Base-by-base conservation (phyloP, 169 alveolate genomes). In the Amoebophrya sp. region DNA sequence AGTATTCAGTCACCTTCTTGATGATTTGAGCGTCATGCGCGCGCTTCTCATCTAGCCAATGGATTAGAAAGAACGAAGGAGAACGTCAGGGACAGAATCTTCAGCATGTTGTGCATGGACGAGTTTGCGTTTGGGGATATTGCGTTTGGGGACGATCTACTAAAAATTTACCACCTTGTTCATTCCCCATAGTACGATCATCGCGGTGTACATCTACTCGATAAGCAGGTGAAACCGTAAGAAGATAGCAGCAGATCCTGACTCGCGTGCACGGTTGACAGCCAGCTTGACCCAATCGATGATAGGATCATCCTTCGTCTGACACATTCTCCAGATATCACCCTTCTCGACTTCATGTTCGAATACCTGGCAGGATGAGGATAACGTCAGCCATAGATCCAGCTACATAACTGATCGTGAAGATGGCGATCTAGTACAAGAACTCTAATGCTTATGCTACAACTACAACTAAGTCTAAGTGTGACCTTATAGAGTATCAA, bases 231-330 rank as follows among this genome's bases (percentile, higher is more conserved):
- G n/a, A n/a, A n/a, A n/a, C n/a, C n/a, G n/a, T n/a, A n/a, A n/a
- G 65, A 47, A 47, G 65, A 47, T 47, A 18, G 65, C 65, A 18
- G 65, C 65, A 18, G 65, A 6, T 6, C 18, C 18, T 6, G 65
- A 47, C 65, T 6, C 65, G 65, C 65, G 65, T 6, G 65, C 65
- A 6, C 65, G 65, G 65, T 47, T 89, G 78, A 92, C 93, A 0
- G 93, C 93, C 83, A 92, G 90, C 90, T 92, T 92, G 36, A 92
- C 93, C 93, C 93, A 92, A 23, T 92, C 93, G 54, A 53, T 90
- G 89, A 92, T 40, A n/a, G 41, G 29, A 38, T 12, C 53, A 0
- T 90, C 92, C 89, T 54, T 39, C 36, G 78, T 36, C 77, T n/a
- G 39, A 41, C 93, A 92, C 93, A 92, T 92, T 0, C 93, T 91